Base-by-base conservation (phyloP, 1,284 basidiomycete genomes). In the Phellopilus nigrolimitatus region DNA sequence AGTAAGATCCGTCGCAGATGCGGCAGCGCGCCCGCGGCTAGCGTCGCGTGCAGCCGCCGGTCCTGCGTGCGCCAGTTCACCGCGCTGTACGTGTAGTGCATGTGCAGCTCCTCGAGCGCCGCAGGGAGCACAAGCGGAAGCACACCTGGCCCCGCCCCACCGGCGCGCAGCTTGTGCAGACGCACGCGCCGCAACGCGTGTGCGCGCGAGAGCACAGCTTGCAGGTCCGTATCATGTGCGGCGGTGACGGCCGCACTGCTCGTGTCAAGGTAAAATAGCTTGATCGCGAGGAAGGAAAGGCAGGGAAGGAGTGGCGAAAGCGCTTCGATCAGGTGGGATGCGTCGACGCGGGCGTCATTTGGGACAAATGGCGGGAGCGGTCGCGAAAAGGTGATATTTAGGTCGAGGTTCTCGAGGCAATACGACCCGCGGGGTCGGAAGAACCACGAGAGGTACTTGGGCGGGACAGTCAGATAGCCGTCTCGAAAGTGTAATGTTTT, bases 1-100 rank as follows among this genome's bases (percentile, higher is more conserved):
- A 47, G 33, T 7, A 47, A 24, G 15, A 47, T 34, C 5, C 45
- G 45, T 22, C 21, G 31, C 4, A 47, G 24, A 34, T n/a, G 1
- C 7, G 34, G 45, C 22, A 25, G 6, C 3, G 31, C 10, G 21
- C 21, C 19, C 12, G 48, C 21, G 15, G 31, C 21, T 12, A 50
- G 22, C 30, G 34, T 36, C 4, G 22, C 30, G 24, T 31, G 22
- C 13, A 50, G 19, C 24, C 48, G 28, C 22, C 21, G 8, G 22
- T 50, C 48, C 21, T 50, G 48, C n/a, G 41, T 25, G 3, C 48
- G 48, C 48, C 48, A 50, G 30, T 50, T 50, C 3, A 50, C 37
- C 2, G 39, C 27, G 15, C 31, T 34, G 30, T 50, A 27, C 24
- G 39, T 27, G 22, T 31, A 50, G 40, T 50, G 38, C 33, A 50